Evolutionary conservation across 768 basidiomycete genomes (phyloP).

Genomic region (Auricularia cornea): DNA sequence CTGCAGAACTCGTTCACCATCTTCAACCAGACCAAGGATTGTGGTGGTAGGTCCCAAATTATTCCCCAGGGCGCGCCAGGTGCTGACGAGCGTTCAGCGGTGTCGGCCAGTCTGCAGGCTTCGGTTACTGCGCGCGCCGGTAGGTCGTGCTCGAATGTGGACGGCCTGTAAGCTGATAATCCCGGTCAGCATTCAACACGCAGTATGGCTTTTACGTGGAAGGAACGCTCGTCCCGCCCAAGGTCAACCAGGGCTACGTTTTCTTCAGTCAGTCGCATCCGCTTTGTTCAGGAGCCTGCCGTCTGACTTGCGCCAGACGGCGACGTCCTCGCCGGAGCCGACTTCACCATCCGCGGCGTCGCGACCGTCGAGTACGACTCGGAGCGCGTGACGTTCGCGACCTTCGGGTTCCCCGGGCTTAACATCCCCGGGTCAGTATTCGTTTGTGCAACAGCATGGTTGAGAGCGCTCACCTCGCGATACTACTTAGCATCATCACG

Average conservation of each 20-base stretch:
- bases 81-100: not conserved
- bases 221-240: not conserved
- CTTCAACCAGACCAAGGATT: not conserved
- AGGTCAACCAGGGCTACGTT: not conserved
- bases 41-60: not conserved
- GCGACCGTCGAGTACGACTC: constrained; percentile 2
- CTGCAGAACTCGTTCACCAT: not conserved
- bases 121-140: not conserved
- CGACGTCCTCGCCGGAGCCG: not conserved
- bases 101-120: not conserved
- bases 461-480: not conserved
- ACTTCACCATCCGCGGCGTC: constrained; percentile 1
- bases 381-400: not conserved
- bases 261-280: not conserved
- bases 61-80: too few species aligned
- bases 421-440: not conserved
- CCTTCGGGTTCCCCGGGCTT: constrained; percentile 6
- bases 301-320: not conserved
- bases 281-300: not conserved
- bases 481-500: not conserved
- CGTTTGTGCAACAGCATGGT: not conserved
- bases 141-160: not conserved
- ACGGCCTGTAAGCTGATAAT: too few species aligned
- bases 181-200: not conserved
- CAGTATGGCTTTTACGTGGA: not conserved